Evolutionary conservation across 2,329 filamentous ascomycete species (phyloP), one percentile per base, ranked within the genome.

Genomic region (Scytalidium sp.): DNA sequence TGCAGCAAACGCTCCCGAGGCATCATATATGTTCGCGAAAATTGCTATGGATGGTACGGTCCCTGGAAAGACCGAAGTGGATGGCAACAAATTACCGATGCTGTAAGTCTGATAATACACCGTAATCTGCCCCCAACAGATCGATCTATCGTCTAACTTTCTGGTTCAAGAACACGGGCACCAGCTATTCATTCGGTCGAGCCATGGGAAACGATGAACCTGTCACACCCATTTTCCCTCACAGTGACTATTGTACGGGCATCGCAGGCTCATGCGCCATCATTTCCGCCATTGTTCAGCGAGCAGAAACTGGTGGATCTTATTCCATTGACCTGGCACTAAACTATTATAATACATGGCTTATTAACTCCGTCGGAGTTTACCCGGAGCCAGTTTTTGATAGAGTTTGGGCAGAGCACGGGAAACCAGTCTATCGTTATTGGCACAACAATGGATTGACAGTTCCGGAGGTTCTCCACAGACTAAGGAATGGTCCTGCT

Each of bases 1-100:
- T 75, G 64, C 10, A 66, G 57, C 3, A 59, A 61, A 19, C 64
- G 73, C 15, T 66, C 66, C 13, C 67, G 65, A 25, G 74, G 74
- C 6, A 69, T 76, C 19, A 65, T 79, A 3, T 75, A 75, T 50
- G 70, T 76, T 0, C 67, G 67, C 8, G 75, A 78, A 60, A 76
- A 76, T 60, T 76, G 73, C 61, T 78, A 75, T 55, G 74, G 74
- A 3, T 69, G 66, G n/a, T 67, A 75, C 22, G 74, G 74, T 0
- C 67, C 68, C n/a, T 77, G 70, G 56, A 63, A 64, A 2, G 64
- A 69, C 47, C 64, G 74, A 1, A 70, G 72, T 0, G 75, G 75
- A 6, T 79, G 75, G 74, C 73, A 76, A 62, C 73, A 78, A 55
- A 74, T 78, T 36, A 25, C 13, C 22, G 45, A 42, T 36, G 32